phyloP scores from a whole-genome alignment of 768 basidiomycete genomes.

The Hirschioporus abietinus region DNA sequence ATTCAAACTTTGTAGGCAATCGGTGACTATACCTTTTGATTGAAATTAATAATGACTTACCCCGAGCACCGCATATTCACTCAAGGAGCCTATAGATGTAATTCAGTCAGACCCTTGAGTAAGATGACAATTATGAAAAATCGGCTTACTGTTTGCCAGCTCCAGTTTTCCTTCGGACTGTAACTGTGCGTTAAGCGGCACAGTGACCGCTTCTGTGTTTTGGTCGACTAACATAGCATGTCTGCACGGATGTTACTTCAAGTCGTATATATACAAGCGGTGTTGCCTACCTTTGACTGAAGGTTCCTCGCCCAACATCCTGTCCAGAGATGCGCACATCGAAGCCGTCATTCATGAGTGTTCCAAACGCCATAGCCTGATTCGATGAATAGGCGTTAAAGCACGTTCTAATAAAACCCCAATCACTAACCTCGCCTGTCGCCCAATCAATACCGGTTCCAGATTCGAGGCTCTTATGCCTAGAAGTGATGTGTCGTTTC shows the following conservation, averaged over 20 bases:
- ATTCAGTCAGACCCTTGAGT: not conserved
- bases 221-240: constrained; percentile 95
- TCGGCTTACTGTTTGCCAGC: constrained; percentile 75
- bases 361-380: constrained; percentile 84
- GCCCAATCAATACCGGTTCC: constrained; percentile 83
- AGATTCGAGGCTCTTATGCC: constrained; percentile 61
- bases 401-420: not conserved
- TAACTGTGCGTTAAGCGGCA: constrained; percentile 74
- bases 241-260: constrained; percentile 22
- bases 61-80: constrained; percentile 85
- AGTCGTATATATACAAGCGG: not conserved
- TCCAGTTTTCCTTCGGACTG: constrained; percentile 65
- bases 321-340: constrained; percentile 91
- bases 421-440: constrained; percentile 66
- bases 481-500: constrained; percentile 71
- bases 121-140: not conserved
- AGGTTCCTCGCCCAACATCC: constrained; percentile 88
- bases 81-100: constrained; percentile 60
- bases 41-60: constrained; percentile 35
- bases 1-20: constrained; percentile 63
- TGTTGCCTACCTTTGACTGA: constrained; percentile 58
- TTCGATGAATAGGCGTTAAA: constrained; percentile 3
- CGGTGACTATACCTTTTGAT: not conserved
- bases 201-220: constrained; percentile 68
- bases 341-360: constrained; percentile 74